phyloP scores from a whole-genome alignment of 1,284 basidiomycete species.

The Fistulinella cinereoalba region DNA sequence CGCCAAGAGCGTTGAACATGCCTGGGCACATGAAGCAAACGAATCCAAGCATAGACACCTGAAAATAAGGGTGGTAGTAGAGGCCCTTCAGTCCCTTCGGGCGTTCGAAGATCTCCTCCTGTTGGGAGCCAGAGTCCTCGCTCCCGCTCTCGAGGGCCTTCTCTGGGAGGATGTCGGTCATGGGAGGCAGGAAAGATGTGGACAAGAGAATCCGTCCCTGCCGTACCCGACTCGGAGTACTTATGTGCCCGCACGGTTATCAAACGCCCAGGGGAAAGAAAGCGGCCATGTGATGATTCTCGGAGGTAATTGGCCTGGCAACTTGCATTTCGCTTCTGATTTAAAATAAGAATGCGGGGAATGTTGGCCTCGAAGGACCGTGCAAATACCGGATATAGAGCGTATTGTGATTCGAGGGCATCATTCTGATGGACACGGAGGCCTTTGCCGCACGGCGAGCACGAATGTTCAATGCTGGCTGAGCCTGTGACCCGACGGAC shows the following conservation, averaged over 20 bases:
- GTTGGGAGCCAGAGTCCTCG: conserved; percentile 23
- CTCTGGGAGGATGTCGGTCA: conserved; percentile 19
- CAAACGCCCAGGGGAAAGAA: background rate
- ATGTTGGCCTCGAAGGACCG: background rate
- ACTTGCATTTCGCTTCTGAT: background rate
- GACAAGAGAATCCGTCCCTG: background rate
- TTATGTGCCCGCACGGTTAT: conserved; percentile 13
- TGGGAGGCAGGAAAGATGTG: conserved; percentile 1
- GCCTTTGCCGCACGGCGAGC: no score
- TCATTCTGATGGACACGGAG: no score
- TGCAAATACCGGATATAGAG: background rate
- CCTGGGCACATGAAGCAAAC: conserved; percentile 43
- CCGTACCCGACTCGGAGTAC: conserved; percentile 7
- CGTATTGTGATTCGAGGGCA: background rate
- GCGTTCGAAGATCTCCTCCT: conserved; percentile 24
- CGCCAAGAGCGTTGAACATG: conserved; percentile 37
- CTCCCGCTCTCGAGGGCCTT: conserved; percentile 21
- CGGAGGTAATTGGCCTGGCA: conserved; percentile 2
- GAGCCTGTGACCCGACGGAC: no score
- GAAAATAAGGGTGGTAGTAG: conserved; percentile 39
- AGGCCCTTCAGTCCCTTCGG: conserved; percentile 32
- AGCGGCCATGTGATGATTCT: conserved; percentile 15
- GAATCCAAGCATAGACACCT: conserved; percentile 40
- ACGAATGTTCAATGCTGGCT: no score
- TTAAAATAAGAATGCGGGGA: background rate